Conservation (phyloP, 805 yeast species). For the Saccharomycopsis malanga region DNA sequence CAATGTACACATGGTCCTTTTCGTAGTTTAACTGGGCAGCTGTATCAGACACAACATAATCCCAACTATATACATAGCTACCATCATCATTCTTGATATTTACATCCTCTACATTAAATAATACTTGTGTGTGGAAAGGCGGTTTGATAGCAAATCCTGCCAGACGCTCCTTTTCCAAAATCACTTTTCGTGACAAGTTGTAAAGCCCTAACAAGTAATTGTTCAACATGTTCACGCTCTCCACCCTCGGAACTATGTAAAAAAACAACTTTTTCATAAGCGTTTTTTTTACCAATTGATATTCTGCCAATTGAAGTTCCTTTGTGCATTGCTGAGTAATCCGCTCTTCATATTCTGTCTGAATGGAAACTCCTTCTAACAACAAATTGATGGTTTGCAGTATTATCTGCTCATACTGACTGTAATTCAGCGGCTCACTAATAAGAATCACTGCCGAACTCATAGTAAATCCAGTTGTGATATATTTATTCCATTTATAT, state of each 20-base stretch:
- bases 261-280: slow-evolving; percentile 25
- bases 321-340: too few relatives aligned
- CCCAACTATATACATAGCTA: slow-evolving; percentile 3
- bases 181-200: slow-evolving; percentile 25
- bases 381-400: neutral
- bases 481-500: too few relatives aligned
- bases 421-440: slow-evolving; percentile 1
- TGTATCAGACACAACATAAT: neutral
- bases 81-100: neutral
- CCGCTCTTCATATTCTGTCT: too few relatives aligned
- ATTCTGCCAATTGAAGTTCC: slow-evolving; percentile 2
- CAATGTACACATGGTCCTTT: neutral
- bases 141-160: neutral
- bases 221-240: slow-evolving; percentile 27
- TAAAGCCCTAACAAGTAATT: slow-evolving; percentile 29
- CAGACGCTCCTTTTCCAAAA: slow-evolving; percentile 3
- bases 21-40: neutral
- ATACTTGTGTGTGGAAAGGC: slow-evolving; percentile 21
- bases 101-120: slow-evolving; percentile 17
- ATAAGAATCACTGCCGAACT: slow-evolving; percentile 1
- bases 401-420: neutral
- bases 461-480: neutral
- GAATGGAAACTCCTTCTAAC: too few relatives aligned
- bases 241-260: slow-evolving; percentile 25
- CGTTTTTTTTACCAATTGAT: neutral